Evolutionary conservation across 208 protist genomes (phyloP).

Genomic region (Novymonas esmeraldas): DNA sequence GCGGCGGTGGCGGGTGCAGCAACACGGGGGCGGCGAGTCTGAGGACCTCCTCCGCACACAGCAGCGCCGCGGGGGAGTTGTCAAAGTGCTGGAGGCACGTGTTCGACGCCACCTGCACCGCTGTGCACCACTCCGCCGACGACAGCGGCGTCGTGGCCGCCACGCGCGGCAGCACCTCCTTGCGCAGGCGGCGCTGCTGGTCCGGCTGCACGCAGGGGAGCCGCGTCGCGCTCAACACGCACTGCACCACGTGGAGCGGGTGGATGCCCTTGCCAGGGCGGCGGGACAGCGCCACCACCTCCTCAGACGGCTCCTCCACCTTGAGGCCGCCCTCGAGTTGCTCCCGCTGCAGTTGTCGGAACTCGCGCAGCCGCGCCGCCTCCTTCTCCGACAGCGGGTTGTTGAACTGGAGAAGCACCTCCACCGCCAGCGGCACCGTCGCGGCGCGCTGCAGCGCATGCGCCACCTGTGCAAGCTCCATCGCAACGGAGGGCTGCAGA

Average conservation of each 20-base stretch:
- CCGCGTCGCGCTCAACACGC: slow-evolving; percentile 58
- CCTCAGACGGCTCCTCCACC: slow-evolving; percentile 46
- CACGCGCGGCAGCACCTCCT: slow-evolving; percentile 58
- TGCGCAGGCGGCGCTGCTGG: slow-evolving; percentile 69
- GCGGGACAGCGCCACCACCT: slow-evolving; percentile 46
- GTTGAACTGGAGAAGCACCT: slow-evolving; percentile 71
- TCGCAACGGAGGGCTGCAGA: slow-evolving; percentile 6
- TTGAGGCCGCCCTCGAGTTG: slow-evolving; percentile 67
- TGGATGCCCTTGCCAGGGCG: slow-evolving; percentile 61
- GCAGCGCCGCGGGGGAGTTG: slow-evolving; percentile 39
- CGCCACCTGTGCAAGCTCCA: slow-evolving; percentile 67
- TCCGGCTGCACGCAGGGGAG: slow-evolving; percentile 47
- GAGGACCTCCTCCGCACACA: slow-evolving; percentile 70
- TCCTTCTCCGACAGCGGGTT: slow-evolving; percentile 79
- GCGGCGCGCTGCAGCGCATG: slow-evolving; percentile 45
- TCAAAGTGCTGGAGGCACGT: slow-evolving; percentile 36
- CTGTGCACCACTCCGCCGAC: slow-evolving; percentile 57
- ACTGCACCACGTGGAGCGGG: slow-evolving; percentile 71
- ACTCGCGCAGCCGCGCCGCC: slow-evolving; percentile 52
- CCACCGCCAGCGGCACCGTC: slow-evolving; percentile 43
- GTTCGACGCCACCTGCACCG: slow-evolving; percentile 31
- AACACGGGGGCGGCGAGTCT: slow-evolving; percentile 51
- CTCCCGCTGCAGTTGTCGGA: slow-evolving; percentile 43
- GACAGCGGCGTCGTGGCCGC: slow-evolving; percentile 48
- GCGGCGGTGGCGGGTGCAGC: slow-evolving; percentile 29